Conservation (phyloP, 129 eudicot genomes). For the Saposhnikovia divaricata region DNA sequence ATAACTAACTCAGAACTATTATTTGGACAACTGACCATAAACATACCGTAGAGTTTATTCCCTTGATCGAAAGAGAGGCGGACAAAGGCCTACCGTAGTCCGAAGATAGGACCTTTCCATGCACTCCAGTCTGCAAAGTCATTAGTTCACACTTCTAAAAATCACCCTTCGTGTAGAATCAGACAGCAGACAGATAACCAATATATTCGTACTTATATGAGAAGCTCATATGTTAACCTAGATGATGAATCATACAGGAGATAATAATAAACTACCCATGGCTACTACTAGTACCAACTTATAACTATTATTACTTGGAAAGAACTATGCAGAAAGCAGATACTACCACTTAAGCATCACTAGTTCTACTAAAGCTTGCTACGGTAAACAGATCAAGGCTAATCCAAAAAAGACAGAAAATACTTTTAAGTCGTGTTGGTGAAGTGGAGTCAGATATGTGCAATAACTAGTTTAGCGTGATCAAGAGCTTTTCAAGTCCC, state of each 20-base stretch:
- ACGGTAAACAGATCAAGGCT: background rate
- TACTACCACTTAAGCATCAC: background rate
- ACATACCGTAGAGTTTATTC: slow-evolving; percentile 72
- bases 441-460: background rate
- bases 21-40: background rate
- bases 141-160: background rate
- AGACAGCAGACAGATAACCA: background rate
- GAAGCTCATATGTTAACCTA: background rate
- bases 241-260: background rate
- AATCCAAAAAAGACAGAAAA: background rate
- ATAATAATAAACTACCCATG: background rate
- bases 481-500: background rate
- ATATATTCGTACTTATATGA: background rate
- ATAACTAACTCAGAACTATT: background rate
- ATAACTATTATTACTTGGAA: background rate
- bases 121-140: slow-evolving; percentile 65
- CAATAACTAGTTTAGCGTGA: background rate
- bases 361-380: background rate
- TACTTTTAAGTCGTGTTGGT: background rate
- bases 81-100: slow-evolving; percentile 76
- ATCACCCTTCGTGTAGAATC: background rate
- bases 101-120: slow-evolving; percentile 72
- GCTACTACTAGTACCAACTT: background rate
- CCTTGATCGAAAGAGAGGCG: slow-evolving; percentile 64
- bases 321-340: background rate